Evolutionary conservation across 2,329 filamentous ascomycete genomes (phyloP), one percentile per base, ranked within the genome.

Genomic region (Alternaria atra): DNA sequence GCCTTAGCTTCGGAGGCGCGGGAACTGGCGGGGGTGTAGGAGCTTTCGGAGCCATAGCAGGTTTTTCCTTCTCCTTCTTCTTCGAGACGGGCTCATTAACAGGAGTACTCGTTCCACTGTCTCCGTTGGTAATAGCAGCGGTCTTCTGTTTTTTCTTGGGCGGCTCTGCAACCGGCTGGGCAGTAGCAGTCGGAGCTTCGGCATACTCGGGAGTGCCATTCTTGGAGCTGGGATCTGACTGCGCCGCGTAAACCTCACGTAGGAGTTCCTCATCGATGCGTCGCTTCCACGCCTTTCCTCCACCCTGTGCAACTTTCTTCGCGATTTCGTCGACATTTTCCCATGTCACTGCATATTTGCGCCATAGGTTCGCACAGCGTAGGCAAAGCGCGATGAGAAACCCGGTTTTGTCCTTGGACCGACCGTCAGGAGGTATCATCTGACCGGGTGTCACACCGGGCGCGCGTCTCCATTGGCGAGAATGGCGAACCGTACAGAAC

Each of bases 311-410:
- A 42, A 96, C 89, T 81, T 97, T 97, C 81, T 94, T 97, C 39
- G 90, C 88, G 37, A 97, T 87, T 71, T 98, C 94, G 42, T 98
- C 95, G 13, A 93, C 86, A 67, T 97, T 92, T 78, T 98, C 95
- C 89, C 93, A 99, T 68, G 96, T 92, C 63, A 99, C 93, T 15
- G 91, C 94, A 78, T 99, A 99, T 66, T 94, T 92, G 51, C 95
- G 90, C 95, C 95, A 99, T 8, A 99, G 83, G 72, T 95, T 90
- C 27, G 94, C 94, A 74, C 95, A 99, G 61, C 94, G 89, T 59
- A 93, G 86, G 76, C 95, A 99, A 5, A 99, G 85, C 4, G 94
- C 94, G 50, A 94, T 86, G 17, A 96, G 87, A 35, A 91, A 88
- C 15, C 85, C 83, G 12, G 87, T 87, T 76, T 94, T 97, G 67